Base-by-base conservation (phyloP, 2,329 filamentous ascomycete genomes). In the Pseudogymnoascus sp. region DNA sequence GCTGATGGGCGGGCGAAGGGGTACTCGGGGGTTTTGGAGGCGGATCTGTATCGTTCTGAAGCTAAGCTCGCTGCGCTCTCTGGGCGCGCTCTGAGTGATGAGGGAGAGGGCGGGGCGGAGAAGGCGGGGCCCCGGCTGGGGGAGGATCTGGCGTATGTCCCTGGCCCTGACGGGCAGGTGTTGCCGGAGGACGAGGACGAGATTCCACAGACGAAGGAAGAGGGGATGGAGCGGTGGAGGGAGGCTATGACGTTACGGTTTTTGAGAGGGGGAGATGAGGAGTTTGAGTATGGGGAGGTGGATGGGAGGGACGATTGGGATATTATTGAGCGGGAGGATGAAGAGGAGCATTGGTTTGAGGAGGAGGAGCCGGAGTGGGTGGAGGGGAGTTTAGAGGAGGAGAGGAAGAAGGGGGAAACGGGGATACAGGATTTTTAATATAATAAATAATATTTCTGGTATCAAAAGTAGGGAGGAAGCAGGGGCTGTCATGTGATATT, bases 331-430 rank as follows among this genome's bases (percentile, higher is more conserved):
- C 64, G 66, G 25, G 65, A 65, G 58, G 72, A 74, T 62, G 68
- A 65, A 35, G 71, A 72, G 61, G 72, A 74, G 42, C 65, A 61
- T 59, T 74, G 69, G 70, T 74, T 74, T 69, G 71, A 73, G 13
- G 70, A 72, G 15, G 72, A 74, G 63, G 70, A 73, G 62, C 70
- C 71, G 25, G 66, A 67, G 55, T 73, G 70, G 69, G 62, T 68
- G 39, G 65, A 60, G n/a, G 64, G 58, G 13, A 42, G 45, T 10
- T 6, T 12, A 10, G 40, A 31, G 7, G 64, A 59, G 21, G 64
- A 37, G 21, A 63, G 60, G 27, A 55, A 60, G 31, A 64, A 66
- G 40, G 70, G 72, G 31, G 72, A 73, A 63, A 73, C 72, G 33
- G 72, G 72, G 4, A 67, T 73, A 52, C 71, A 72, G 60, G 72